Evolutionary conservation across 148 eudicot species (phyloP), one percentile per base, ranked within the genome.

Genomic region (Talinum fruticosum): DNA sequence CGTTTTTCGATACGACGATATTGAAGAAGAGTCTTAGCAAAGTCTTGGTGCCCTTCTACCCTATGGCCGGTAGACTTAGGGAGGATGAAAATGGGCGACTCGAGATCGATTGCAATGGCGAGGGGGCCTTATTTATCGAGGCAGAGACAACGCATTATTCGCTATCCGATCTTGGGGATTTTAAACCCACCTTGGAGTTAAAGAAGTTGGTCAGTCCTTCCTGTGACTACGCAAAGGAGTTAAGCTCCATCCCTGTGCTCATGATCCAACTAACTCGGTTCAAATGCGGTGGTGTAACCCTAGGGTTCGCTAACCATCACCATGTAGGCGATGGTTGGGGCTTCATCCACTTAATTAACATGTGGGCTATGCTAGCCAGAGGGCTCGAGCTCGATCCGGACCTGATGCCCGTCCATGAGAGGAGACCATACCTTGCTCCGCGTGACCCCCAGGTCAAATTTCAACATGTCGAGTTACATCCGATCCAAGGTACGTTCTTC

Each of bases 401-500:
- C 19, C 35, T 83, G 4, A 16, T 23, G 23, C 88, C 86, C 1
- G 53, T 66, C 68, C 77, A 72, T 61, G 83, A 86, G 41, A 32
- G 86, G 69, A 38, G 30, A 6, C 30, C 61, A 0, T 67, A 65
- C 15, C 69, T 86, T 33, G 59, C 61, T 49, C 82, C 88, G 35
- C 82, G 83, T 21, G 23, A 53, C 69, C 86, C 88, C 18, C 76
- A 72, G 23, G 77, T 82, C 18, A 76, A 73, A 23, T 86, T 83
- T 47, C 78, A 44, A 10, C 88, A 86, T 78, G 21, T 80, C 19
- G 88, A 83, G 77, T 85, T 77, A 38, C 73, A 85, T n/a, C 69
- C 82, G 16, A 5, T 72, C 76, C n/a, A n/a, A 24, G 13, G 30
- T 8, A 66, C 21, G 0, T 19, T 1, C 30, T 19, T 6, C 73